Percentiles rank a stretch among this genome's conserved stretches.
phyloP scores from a whole-genome alignment of 768 basidiomycete genomes.

The Naganishia onofrii region DNA sequence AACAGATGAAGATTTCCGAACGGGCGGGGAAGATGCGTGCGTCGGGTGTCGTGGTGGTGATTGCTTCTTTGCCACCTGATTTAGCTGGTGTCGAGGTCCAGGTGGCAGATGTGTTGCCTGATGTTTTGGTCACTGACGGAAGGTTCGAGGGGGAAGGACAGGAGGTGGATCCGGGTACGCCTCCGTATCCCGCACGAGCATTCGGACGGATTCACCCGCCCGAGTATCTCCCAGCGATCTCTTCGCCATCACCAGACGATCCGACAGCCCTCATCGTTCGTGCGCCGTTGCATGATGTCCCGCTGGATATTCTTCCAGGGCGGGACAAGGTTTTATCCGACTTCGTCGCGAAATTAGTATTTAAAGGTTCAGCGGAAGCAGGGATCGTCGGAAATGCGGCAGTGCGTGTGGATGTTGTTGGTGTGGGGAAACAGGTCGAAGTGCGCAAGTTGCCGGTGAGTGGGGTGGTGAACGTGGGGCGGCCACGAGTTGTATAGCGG shows the following conservation, averaged over 20 bases:
- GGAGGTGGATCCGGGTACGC: constrained; percentile 63
- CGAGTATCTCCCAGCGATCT: constrained; percentile 58
- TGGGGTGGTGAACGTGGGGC: constrained; percentile 44
- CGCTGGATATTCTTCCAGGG: constrained; percentile 60
- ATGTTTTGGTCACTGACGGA: constrained; percentile 49
- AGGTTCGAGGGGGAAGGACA: constrained; percentile 56
- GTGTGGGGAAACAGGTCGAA: constrained; percentile 37
- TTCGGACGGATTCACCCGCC: constrained; percentile 59
- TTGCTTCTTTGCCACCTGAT: constrained; percentile 61
- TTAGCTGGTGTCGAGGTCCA: constrained; percentile 64
- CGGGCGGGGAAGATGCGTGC: constrained; percentile 43
- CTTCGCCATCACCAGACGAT: constrained; percentile 27
- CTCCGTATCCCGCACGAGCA: constrained; percentile 53
- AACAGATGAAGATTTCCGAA: constrained; percentile 48
- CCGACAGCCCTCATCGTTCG: constrained; percentile 36
- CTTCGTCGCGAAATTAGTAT: constrained; percentile 51
- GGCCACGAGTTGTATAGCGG: constrained; percentile 35
- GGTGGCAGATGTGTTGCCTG: constrained; percentile 56
- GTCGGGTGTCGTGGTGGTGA: constrained; percentile 46
- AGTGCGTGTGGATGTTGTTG: constrained; percentile 40
- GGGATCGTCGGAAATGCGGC: constrained; percentile 47
- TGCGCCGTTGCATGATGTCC: constrained; percentile 45
- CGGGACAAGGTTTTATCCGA: constrained; percentile 44
- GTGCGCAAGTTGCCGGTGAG: constrained; percentile 41
- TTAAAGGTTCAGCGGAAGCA: constrained; percentile 51